These are phyloP conservation scores for Aspergillus brunneoviolaceus DNA, from an alignment of 2,329 filamentous ascomycete species.

Conservation along the genomic window DNA sequence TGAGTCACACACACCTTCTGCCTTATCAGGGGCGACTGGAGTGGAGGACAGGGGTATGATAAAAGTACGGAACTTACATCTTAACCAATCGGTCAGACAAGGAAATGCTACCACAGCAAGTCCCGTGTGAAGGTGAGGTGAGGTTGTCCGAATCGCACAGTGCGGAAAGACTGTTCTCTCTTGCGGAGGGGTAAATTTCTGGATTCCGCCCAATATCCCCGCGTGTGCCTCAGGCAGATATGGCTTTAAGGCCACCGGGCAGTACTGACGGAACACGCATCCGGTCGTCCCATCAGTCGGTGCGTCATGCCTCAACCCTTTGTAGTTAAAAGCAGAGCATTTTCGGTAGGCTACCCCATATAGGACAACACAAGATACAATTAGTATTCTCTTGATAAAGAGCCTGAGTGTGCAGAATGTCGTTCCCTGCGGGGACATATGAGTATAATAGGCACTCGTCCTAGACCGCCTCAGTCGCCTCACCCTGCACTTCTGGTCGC, in stretches of 20 bases:
- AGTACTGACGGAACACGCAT: neutral
- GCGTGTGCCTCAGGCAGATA: constrained; percentile 29
- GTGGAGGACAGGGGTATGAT: neutral
- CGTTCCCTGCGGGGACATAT: too few species aligned
- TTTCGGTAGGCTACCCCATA: too few species aligned
- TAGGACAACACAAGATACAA: too few species aligned
- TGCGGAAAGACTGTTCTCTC: neutral
- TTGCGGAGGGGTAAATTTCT: constrained; percentile 38
- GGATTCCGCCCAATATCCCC: constrained; percentile 19
- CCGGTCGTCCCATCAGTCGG: neutral
- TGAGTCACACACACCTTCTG: neutral
- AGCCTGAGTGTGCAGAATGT: too few species aligned
- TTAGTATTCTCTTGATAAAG: too few species aligned
- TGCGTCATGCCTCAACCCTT: neutral
- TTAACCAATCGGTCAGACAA: neutral
- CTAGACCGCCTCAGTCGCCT: too few species aligned
- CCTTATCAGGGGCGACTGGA: constrained; percentile 3
- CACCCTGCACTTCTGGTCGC: too few species aligned
- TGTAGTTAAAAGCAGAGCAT: too few species aligned
- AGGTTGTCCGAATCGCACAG: constrained; percentile 17
- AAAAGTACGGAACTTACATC: neutral
- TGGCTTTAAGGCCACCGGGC: neutral
- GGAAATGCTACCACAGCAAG: constrained; percentile 3
- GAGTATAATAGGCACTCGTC: too few species aligned
- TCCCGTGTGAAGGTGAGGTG: constrained; percentile 9